Conservation (phyloP, 345 rosid species). For the Moricandia arvensis region DNA sequence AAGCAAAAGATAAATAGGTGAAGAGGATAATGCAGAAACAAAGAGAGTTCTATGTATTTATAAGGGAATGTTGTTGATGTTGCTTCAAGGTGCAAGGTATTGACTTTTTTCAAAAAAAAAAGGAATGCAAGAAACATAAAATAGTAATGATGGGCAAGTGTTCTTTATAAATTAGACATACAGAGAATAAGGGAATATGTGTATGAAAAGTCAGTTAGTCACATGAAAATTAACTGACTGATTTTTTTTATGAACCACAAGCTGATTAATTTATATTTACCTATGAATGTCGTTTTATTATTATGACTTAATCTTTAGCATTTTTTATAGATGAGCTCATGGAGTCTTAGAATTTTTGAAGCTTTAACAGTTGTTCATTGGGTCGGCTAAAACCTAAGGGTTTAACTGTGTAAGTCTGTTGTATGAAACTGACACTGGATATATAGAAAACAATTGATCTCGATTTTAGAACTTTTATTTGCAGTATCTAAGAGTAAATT, state of each 20-base stretch:
- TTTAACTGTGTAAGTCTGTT: neutral
- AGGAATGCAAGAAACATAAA: neutral
- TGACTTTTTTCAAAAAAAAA: slow-evolving; percentile 15
- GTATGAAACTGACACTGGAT: neutral
- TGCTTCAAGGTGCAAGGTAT: neutral
- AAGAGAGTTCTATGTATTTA: neutral
- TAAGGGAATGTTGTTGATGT: neutral
- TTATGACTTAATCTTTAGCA: neutral
- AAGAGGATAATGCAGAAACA: neutral
- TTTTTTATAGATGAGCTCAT: neutral
- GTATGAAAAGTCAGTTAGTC: slow-evolving; percentile 21
- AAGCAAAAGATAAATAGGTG: neutral
- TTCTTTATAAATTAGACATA: slow-evolving; percentile 4
- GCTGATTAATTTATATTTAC: too few species aligned
- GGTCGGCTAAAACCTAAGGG: neutral
- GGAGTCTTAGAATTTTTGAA: neutral
- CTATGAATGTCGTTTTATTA: neutral
- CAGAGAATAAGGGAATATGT: neutral
- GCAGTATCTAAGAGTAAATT: neutral
- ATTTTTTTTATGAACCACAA: too few species aligned
- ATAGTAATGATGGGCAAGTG: slow-evolving; percentile 1
- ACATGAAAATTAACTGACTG: neutral
- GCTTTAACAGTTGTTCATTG: neutral
- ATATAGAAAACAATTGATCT: neutral
- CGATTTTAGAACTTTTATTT: neutral